A percentile compares a stretch with the other conserved stretches of the same genome.
These are phyloP conservation scores for Dothistroma pini DNA, from an alignment of 2,329 filamentous ascomycete genomes.

Conservation along the genomic window DNA sequence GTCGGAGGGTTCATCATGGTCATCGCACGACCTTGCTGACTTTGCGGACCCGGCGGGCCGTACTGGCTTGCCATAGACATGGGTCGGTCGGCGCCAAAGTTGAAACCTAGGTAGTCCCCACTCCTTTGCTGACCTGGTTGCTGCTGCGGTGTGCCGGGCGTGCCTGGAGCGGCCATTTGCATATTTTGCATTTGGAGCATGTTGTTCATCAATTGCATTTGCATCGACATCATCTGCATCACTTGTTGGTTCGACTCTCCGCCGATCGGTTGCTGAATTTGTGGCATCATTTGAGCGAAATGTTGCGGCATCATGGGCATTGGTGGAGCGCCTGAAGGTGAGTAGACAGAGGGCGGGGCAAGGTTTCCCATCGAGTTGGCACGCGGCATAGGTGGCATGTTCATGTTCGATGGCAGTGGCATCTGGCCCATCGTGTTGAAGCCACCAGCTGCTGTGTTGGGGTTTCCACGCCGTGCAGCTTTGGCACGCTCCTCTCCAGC, in stretches of 20 bases:
- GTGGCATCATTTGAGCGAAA: conserved; percentile 20
- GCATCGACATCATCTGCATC: conserved; percentile 30
- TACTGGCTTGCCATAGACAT: conserved; percentile 46
- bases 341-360: conserved; percentile 26
- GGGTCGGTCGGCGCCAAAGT: conserved; percentile 25
- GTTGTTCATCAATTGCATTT: conserved; percentile 40
- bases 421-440: conserved; percentile 18
- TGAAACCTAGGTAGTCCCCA: conserved; percentile 27
- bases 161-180: conserved; percentile 25
- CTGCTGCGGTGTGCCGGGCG: conserved; percentile 15
- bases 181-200: conserved; percentile 38
- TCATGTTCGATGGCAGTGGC: conserved; percentile 34
- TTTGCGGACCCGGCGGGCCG: conserved; percentile 20
- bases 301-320: conserved; percentile 26
- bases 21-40: conserved; percentile 59
- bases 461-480: conserved; percentile 74
- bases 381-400: conserved; percentile 28
- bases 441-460: conserved; percentile 49
- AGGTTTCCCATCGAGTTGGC: conserved; percentile 36
- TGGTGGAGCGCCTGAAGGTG: conserved; percentile 22
- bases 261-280: conserved; percentile 19
- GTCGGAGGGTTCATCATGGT: conserved; percentile 71
- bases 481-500: conserved; percentile 76
- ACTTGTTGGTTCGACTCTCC: neutral
- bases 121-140: conserved; percentile 13